Conservation (phyloP, 257 asterid genomes). For the Cruciata laevipes region DNA sequence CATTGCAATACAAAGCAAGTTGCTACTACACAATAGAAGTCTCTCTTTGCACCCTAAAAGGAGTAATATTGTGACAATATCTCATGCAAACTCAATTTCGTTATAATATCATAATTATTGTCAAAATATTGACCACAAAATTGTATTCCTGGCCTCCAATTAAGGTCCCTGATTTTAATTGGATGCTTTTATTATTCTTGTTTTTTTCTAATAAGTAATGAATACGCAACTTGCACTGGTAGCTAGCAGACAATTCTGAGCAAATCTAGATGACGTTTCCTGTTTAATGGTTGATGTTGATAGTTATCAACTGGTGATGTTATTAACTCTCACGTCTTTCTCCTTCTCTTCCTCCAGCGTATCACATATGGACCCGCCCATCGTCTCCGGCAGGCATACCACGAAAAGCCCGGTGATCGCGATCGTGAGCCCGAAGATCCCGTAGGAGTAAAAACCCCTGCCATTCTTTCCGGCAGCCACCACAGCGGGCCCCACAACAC, state of each 20-base stretch:
- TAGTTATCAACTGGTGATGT: background rate
- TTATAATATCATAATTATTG: too few species aligned
- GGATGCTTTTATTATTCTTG: too few species aligned
- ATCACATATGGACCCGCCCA: slow-evolving; percentile 42
- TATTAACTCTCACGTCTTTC: background rate
- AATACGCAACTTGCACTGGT: background rate
- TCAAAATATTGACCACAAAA: too few species aligned
- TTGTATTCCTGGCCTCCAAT: too few species aligned
- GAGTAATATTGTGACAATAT: too few species aligned
- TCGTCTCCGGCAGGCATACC: slow-evolving; percentile 54
- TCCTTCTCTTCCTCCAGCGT: slow-evolving; percentile 53
- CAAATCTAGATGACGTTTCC: background rate
- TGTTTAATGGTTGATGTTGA: background rate
- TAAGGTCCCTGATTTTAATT: too few species aligned
- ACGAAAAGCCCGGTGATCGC: slow-evolving; percentile 32
- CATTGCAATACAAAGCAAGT: too few species aligned
- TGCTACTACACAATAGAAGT: too few species aligned
- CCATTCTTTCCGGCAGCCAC: slow-evolving; percentile 48
- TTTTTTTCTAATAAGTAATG: background rate
- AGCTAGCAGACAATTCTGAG: background rate
- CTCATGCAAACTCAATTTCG: too few species aligned
- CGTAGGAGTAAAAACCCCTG: slow-evolving; percentile 29
- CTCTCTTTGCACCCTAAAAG: too few species aligned
- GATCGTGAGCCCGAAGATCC: slow-evolving; percentile 49
- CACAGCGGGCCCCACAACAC: slow-evolving; percentile 45